Evolutionary conservation across 2,329 filamentous ascomycete genomes (phyloP).

Genomic region (Aureobasidium sp.): DNA sequence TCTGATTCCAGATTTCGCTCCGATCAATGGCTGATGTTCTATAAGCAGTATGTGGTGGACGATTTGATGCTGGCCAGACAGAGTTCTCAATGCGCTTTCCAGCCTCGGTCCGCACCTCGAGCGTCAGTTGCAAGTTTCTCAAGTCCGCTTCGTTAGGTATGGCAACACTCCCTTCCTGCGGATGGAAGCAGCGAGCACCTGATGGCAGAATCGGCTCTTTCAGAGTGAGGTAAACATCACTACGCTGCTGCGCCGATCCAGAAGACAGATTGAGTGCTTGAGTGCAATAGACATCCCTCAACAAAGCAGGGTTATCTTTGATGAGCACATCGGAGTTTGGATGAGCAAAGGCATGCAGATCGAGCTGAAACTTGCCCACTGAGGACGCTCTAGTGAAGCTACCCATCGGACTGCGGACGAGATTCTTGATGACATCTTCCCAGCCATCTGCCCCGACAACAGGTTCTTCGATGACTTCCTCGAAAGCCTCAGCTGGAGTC

Average conservation of each 20-base stretch:
- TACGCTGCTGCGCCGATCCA: constrained; percentile 77
- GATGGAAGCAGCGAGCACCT: constrained; percentile 56
- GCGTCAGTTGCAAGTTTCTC: constrained; percentile 73
- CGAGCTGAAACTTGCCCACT: constrained; percentile 55
- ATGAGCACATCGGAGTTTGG: constrained; percentile 74
- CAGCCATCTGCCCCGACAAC: constrained; percentile 53
- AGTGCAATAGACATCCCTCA: constrained; percentile 74
- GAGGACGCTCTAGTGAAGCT: constrained; percentile 46
- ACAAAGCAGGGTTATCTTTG: constrained; percentile 76
- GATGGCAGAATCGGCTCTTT: constrained; percentile 70
- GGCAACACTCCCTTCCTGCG: constrained; percentile 73
- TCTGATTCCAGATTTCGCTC: constrained; percentile 81
- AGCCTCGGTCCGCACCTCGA: constrained; percentile 74
- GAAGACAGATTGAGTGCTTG: constrained; percentile 90
- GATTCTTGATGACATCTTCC: constrained; percentile 63
- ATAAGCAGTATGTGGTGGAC: constrained; percentile 73
- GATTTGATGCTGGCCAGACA: constrained; percentile 81
- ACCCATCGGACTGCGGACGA: constrained; percentile 67
- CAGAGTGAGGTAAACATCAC: constrained; percentile 90
- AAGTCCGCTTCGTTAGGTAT: constrained; percentile 59
- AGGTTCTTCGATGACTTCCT: constrained; percentile 7
- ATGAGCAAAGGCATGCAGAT: constrained; percentile 69
- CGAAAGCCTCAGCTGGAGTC: constrained; percentile 15
- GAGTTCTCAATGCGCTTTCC: constrained; percentile 82
- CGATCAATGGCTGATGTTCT: constrained; percentile 74